Evolutionary conservation across 768 basidiomycete genomes (phyloP).

Genomic region (Lactifluus piperatus): DNA sequence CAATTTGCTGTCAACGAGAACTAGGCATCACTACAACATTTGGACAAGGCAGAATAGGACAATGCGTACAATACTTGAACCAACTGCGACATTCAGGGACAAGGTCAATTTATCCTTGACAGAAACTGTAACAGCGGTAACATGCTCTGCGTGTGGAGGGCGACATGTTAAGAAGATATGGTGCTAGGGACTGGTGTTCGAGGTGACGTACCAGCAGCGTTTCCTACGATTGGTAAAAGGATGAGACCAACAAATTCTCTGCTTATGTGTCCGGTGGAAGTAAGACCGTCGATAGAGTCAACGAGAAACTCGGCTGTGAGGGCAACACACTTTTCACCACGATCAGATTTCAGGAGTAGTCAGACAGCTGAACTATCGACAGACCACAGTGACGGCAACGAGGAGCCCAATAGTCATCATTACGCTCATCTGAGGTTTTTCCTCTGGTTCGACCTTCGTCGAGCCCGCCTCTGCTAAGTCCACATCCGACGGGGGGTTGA

Average conservation of each 20-base stretch:
- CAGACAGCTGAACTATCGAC: constrained; percentile 9
- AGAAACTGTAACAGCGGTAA: too few relatives aligned
- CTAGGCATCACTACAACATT: neutral
- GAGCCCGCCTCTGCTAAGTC: constrained; percentile 7
- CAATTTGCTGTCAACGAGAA: constrained; percentile 44
- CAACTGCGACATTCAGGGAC: too few relatives aligned
- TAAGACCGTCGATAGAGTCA: constrained; percentile 79
- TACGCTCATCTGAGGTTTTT: constrained; percentile 30
- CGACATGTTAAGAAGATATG: constrained; percentile 8
- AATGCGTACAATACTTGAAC: too few relatives aligned
- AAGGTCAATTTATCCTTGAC: too few relatives aligned
- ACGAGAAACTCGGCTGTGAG: constrained; percentile 52
- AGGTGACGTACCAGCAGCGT: too few relatives aligned
- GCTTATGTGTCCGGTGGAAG: constrained; percentile 66
- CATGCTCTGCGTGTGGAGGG: too few relatives aligned
- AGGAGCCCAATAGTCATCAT: constrained; percentile 30
- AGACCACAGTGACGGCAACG: constrained; percentile 32
- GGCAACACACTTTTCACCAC: constrained; percentile 33
- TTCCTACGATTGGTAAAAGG: too few relatives aligned
- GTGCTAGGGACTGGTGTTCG: too few relatives aligned
- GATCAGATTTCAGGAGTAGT: too few relatives aligned
- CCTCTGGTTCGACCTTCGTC: constrained; percentile 23
- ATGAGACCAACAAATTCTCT: too few relatives aligned
- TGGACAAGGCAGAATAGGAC: neutral
- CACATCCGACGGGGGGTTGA: neutral